Base-by-base conservation (phyloP, 345 rosid species). In the Alliaria petiolata region DNA sequence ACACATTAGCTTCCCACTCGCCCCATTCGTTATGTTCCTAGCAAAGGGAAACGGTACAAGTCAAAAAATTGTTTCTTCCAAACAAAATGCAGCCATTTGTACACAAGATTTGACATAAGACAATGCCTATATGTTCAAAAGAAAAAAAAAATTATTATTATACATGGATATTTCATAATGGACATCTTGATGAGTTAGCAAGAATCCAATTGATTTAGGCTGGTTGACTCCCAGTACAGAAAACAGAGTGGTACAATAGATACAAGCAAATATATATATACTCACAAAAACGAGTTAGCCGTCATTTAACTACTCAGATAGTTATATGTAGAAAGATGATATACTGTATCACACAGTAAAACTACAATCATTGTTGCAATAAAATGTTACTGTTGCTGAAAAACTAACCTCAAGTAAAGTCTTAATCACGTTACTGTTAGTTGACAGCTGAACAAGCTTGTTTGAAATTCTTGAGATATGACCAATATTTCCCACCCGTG, bases 401-500 rank as follows among this genome's bases (percentile, higher is more conserved):
- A 63, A 65, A 59, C 85, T 51, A 54, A 91, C 99, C 96, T 88
- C 92, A 64, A 95, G 90, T 78, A 77, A 79, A 58, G 73, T 66
- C 51, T 88, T 89, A 74, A 95, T 85, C 59, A 11, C 62, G 82
- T 80, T 78, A 68, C 85, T 91, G 85, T 74, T 83, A 74, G 74
- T 83, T 65, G 87, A 86, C 71, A 85, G 79, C 76, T 91, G 96
- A 76, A 81, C 75, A 81, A 95, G 87, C 81, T 91, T 95, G 70
- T 89, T 95, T 44, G 93, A 79, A 76, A 95, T 89, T 69, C 93
- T 80, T 13, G 96, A 86, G 36, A 91, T 84, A 76, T 91, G 99
- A 22, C 99, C 99, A 35, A 95, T 80, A 77, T 88, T 88, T 73
- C 99, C 99, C n/a, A 75, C 89, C 33, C 93, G 83, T n/a, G 96